Evolutionary conservation across 192 early-diverging fungal genomes (phyloP).

Genomic region (Coemansia sp.): DNA sequence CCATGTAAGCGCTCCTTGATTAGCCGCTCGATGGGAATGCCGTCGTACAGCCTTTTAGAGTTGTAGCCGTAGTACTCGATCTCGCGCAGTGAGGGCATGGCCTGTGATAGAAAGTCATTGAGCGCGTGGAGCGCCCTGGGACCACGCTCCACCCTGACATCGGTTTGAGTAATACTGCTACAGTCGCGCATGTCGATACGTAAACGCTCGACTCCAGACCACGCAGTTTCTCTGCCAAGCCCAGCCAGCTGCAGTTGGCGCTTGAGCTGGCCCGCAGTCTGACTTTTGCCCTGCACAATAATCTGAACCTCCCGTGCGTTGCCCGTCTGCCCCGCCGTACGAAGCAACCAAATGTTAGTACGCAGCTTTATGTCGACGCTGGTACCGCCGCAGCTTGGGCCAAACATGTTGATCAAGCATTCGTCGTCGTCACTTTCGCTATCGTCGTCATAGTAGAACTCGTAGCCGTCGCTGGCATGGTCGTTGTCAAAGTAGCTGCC

Average conservation of each 20-base stretch:
- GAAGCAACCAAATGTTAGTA: not conserved
- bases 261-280: not conserved
- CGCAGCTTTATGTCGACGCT: not conserved
- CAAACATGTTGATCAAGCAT: no score
- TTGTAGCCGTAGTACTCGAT: constrained; percentile 4
- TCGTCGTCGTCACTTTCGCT: no score
- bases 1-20: constrained; percentile 12
- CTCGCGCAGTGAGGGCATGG: constrained; percentile 11
- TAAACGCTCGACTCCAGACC: not conserved
- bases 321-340: not conserved
- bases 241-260: not conserved
- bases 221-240: not conserved
- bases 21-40: constrained; percentile 2
- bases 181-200: not conserved
- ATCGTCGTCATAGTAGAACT: no score
- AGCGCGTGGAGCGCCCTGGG: not conserved
- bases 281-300: not conserved
- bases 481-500: no score
- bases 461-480: no score
- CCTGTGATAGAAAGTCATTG: not conserved
- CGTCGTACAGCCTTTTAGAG: no score
- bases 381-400: no score
- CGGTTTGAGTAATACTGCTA: not conserved
- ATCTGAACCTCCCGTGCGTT: constrained; percentile 3
- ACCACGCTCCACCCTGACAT: not conserved